A percentile compares a stretch with the other conserved stretches of the same genome.
Evolutionary conservation across 176 grass and related monocot species (phyloP).

Genomic region (Microstegium vimineum): DNA sequence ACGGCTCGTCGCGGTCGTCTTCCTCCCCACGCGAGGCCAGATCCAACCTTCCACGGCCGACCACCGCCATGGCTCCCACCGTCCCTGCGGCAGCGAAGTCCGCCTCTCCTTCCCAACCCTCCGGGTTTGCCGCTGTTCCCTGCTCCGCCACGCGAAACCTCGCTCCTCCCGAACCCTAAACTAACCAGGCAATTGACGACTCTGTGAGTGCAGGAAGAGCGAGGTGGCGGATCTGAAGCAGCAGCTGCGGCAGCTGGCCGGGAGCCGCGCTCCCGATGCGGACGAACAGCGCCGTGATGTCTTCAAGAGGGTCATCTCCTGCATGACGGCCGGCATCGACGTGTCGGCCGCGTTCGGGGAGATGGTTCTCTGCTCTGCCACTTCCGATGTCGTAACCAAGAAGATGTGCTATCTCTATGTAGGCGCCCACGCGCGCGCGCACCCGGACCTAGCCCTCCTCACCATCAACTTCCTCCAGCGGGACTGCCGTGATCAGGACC

Average conservation of each 20-base stretch:
- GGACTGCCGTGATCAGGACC: conserved; percentile 93
- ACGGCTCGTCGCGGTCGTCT: conserved; percentile 22
- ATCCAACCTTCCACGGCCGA: conserved; percentile 37
- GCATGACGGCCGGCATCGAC: conserved; percentile 98
- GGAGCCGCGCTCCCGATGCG: conserved; percentile 70
- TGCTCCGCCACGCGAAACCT: not conserved
- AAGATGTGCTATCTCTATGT: conserved; percentile 99
- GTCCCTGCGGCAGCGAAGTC: conserved; percentile 58
- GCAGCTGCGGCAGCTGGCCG: conserved; percentile 83
- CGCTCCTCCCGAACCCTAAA: conserved; percentile 28
- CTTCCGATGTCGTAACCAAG: conserved; percentile 90
- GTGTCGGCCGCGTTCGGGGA: conserved; percentile 93
- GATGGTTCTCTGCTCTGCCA: conserved; percentile 99
- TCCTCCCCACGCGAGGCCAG: conserved; percentile 33
- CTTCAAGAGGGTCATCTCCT: conserved; percentile 99
- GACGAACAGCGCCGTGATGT: conserved; percentile 86
- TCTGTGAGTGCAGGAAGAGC: conserved; percentile 67
- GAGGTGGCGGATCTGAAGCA: conserved; percentile 99
- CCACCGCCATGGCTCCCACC: conserved; percentile 74
- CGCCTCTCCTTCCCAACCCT: conserved; percentile 82
- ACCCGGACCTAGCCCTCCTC: conserved; percentile 92
- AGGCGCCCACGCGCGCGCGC: conserved; percentile 76
- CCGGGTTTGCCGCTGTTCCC: conserved; percentile 41
- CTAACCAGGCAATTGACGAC: conserved; percentile 11
- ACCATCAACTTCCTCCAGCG: conserved; percentile 99